Conservation (phyloP, 306 rosid genomes). For the Cucurbita moschata region DNA sequence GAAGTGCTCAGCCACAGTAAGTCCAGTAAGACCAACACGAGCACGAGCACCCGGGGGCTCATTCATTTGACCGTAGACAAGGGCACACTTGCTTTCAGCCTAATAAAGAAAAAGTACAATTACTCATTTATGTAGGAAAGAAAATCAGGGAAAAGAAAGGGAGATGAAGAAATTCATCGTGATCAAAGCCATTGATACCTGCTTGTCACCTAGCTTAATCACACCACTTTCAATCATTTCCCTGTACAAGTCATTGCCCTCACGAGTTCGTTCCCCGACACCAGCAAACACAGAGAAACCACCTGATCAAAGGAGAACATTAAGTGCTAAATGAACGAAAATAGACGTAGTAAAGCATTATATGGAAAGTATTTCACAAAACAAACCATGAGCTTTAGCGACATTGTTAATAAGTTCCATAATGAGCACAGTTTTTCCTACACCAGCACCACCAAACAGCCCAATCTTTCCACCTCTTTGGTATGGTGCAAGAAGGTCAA, state of each 20-base stretch:
- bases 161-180: not conserved
- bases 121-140: not conserved
- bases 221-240: slow-evolving; percentile 99
- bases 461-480: slow-evolving; percentile 93
- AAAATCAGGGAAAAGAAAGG: not conserved
- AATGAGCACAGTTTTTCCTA: slow-evolving; percentile 76
- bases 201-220: slow-evolving; percentile 92
- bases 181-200: slow-evolving; percentile 31
- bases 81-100: slow-evolving; percentile 97
- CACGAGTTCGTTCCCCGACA: slow-evolving; percentile 94
- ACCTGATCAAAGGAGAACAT: slow-evolving; percentile 31
- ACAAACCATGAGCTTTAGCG: slow-evolving; percentile 93
- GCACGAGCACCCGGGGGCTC: slow-evolving; percentile 99
- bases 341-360: not conserved
- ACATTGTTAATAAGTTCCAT: slow-evolving; percentile 94
- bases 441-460: slow-evolving; percentile 83
- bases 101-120: slow-evolving; percentile 13
- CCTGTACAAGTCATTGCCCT: slow-evolving; percentile 95
- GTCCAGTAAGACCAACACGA: slow-evolving; percentile 95
- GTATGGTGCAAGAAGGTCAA: slow-evolving; percentile 74
- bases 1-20: slow-evolving; percentile 95
- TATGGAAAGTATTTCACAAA: not conserved
- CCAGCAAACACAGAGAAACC: slow-evolving; percentile 99
- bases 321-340: not conserved
- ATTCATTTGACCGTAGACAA: slow-evolving; percentile 97